A percentile compares a stretch with the other conserved stretches of the same genome.
These are phyloP conservation scores for Inonotus obliquus DNA, from an alignment of 1,284 basidiomycete species.

Conservation along the genomic window DNA sequence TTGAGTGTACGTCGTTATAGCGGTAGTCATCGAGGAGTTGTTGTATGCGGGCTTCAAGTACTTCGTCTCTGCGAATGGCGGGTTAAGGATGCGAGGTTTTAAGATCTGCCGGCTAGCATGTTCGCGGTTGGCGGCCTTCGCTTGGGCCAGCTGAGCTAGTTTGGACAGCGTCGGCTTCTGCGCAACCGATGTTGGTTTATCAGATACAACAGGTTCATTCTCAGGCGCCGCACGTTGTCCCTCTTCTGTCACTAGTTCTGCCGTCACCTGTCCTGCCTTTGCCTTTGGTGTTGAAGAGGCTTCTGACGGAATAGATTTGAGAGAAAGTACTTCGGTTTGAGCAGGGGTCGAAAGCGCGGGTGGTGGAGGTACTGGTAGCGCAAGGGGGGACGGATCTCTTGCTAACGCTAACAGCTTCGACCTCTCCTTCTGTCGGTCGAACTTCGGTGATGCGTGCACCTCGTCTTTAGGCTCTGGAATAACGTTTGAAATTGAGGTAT, in stretches of 20 bases:
- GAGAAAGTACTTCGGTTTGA: background rate
- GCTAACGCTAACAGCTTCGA: constrained; percentile 1
- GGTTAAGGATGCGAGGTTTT: constrained; percentile 24
- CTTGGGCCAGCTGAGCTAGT: constrained; percentile 61
- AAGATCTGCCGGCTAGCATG: constrained; percentile 17
- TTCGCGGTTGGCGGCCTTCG: constrained; percentile 39
- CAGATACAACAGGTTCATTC: constrained; percentile 7
- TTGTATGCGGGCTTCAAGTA: constrained; percentile 72
- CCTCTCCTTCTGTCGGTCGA: constrained; percentile 3
- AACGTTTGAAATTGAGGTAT: constrained; percentile 32
- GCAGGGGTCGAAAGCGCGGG: background rate
- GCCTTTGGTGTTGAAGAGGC: background rate
- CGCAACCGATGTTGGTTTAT: constrained; percentile 16
- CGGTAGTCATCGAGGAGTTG: constrained; percentile 68
- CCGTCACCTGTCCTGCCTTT: background rate
- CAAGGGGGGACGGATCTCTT: background rate
- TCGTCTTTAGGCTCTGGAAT: constrained; percentile 15
- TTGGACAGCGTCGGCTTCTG: constrained; percentile 51
- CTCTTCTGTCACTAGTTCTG: background rate
- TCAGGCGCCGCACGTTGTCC: background rate
- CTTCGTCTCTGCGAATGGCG: constrained; percentile 48
- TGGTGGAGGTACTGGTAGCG: background rate
- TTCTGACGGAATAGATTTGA: background rate
- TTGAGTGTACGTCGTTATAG: constrained; percentile 74
- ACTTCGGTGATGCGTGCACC: constrained; percentile 19